Evolutionary conservation across 2,329 filamentous ascomycete species (phyloP).

Genomic region (Cytospora leucostoma): DNA sequence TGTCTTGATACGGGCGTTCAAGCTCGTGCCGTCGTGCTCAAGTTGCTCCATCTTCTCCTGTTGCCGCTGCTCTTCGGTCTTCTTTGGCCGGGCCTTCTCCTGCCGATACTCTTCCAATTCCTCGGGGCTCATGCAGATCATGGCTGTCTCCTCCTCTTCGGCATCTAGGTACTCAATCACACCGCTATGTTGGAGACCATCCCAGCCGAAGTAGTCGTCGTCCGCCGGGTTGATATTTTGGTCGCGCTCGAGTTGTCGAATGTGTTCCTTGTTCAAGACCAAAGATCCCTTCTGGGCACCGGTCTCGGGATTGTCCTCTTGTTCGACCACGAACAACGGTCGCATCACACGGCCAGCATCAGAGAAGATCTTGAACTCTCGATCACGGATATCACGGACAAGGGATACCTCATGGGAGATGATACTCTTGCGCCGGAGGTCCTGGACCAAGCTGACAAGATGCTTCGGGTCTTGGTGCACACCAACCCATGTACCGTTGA

Average conservation of each 20-base stretch:
- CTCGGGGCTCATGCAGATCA: constrained; percentile 99
- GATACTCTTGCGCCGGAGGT: constrained; percentile 76
- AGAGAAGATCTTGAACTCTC: constrained; percentile 98
- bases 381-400: constrained; percentile 92
- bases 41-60: constrained; percentile 66
- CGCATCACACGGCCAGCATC: constrained; percentile 94
- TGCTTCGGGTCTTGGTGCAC: constrained; percentile 87
- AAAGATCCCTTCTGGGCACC: constrained; percentile 65
- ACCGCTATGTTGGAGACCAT: constrained; percentile 78
- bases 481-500: constrained; percentile 98
- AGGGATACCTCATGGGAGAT: constrained; percentile 92
- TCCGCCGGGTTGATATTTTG: constrained; percentile 63
- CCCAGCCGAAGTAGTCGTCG: constrained; percentile 76
- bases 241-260: constrained; percentile 74
- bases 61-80: constrained; percentile 75
- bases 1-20: constrained; percentile 85
- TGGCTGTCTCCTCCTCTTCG: constrained; percentile 96
- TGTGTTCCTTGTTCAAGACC: constrained; percentile 79
- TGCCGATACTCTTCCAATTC: constrained; percentile 80
- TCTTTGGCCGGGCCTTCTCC: constrained; percentile 63
- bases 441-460: constrained; percentile 76
- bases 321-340: constrained; percentile 91
- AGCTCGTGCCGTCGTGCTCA: constrained; percentile 66
- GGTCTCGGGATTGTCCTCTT: constrained; percentile 72
- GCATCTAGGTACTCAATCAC: constrained; percentile 96